Evolutionary conservation across 179 eudicot species (phyloP).

Genomic region (Monotropa hypopitys): DNA sequence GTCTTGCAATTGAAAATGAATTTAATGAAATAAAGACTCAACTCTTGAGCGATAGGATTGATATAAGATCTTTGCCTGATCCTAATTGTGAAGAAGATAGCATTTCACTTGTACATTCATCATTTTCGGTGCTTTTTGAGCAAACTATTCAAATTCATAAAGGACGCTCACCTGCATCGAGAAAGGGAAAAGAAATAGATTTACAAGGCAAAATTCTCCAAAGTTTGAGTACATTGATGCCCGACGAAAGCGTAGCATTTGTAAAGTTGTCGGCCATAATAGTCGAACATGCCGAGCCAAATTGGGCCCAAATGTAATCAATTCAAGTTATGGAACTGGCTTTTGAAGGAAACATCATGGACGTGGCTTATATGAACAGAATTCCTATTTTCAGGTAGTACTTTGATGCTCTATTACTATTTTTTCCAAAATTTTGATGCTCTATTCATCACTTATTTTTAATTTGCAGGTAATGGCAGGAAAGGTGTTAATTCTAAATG

Average conservation of each 20-base stretch:
- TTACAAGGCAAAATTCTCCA: background rate
- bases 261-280: background rate
- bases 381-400: too few relatives aligned
- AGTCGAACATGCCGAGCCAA: background rate
- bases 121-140: background rate
- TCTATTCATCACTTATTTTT: too few relatives aligned
- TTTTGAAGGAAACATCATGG: too few relatives aligned
- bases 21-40: background rate
- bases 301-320: background rate
- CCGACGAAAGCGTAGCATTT: background rate
- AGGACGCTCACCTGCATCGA: background rate
- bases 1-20: background rate
- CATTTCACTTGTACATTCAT: background rate
- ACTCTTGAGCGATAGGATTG: background rate
- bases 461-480: too few relatives aligned
- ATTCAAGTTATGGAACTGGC: background rate
- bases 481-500: too few relatives aligned
- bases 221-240: background rate
- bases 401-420: too few relatives aligned
- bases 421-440: too few relatives aligned
- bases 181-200: background rate
- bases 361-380: too few relatives aligned
- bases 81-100: background rate
- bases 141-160: background rate
- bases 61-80: background rate